A percentile compares a stretch with the other conserved stretches of the same genome.
Evolutionary conservation across 2,329 filamentous ascomycete species (phyloP).

Genomic region (Fusarium vanettenii): DNA sequence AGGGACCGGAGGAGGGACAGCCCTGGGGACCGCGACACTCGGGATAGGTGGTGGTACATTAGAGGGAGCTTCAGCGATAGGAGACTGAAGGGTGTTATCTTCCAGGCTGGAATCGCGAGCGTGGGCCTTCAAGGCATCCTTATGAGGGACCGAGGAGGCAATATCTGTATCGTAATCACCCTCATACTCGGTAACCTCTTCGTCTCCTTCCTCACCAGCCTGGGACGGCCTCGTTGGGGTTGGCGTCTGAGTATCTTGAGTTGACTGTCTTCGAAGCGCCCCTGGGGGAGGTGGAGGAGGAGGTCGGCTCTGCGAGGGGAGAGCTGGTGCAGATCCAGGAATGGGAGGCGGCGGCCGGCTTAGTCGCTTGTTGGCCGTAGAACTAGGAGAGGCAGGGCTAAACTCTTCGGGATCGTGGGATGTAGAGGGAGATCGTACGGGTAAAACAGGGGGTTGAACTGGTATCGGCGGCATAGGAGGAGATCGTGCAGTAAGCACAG

Average conservation of each 20-base stretch:
- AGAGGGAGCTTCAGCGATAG: constrained; percentile 58
- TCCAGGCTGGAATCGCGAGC: constrained; percentile 81
- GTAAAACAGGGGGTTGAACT: constrained; percentile 43
- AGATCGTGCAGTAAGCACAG: constrained; percentile 41
- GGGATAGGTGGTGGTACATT: constrained; percentile 68
- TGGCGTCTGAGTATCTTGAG: constrained; percentile 62
- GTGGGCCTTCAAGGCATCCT: constrained; percentile 90
- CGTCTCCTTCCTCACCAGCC: constrained; percentile 73
- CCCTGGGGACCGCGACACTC: constrained; percentile 64
- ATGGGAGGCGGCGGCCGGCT: constrained; percentile 71
- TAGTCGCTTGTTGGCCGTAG: constrained; percentile 61
- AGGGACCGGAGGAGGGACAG: constrained; percentile 73
- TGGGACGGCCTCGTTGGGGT: constrained; percentile 56
- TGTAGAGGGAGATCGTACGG: constrained; percentile 48
- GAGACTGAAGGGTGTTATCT: constrained; percentile 72
- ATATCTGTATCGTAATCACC: constrained; percentile 99
- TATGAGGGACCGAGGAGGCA: constrained; percentile 90
- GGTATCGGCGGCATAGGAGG: constrained; percentile 59
- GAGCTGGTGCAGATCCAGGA: constrained; percentile 63
- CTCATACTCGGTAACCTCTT: constrained; percentile 92
- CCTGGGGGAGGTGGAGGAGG: constrained; percentile 75
- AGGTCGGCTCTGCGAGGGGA: constrained; percentile 67
- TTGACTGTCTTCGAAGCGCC: constrained; percentile 67
- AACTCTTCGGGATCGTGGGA: constrained; percentile 50
- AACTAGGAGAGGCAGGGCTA: constrained; percentile 56